Evolutionary conservation across 352 stramenopile species (phyloP), one percentile per base, ranked within the genome.

Genomic region (Pythium biforme): DNA sequence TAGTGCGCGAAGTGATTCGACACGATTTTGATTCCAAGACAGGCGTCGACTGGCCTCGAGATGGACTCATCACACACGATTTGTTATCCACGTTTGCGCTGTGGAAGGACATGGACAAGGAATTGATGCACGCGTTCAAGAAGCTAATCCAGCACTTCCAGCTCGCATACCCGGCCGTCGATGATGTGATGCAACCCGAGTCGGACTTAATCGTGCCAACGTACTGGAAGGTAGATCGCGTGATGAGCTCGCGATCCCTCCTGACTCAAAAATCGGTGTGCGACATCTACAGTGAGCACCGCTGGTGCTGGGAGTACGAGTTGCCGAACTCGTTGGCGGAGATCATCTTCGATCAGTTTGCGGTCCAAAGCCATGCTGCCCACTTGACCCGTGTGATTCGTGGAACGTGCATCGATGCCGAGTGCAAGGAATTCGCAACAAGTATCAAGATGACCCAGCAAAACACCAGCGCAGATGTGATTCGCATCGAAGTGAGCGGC

Each of bases 221-320:
- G 25, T 58, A 59, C 65, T 53, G 29, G 48, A 56, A 47, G 40
- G 48, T n/a, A n/a, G n/a, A n/a, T 25, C 12, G 12, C 31, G 23
- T 29, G 26, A 39, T 20, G 52, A 34, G 22, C 37, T 37, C 23
- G 14, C 37, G 37, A 4, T 43, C 41, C 19, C 41, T 48, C 14
- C 29, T 57, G 14, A n/a, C 37, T 10, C 37, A 14, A 1, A 12
- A 43, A 17, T 43, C 37, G 37, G 37, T 43, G 4, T 19, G 14
- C 33, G 46, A 29, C 31, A 27, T 15, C n/a, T 53, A 29, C 20
- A 10, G 20, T n/a, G 11, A 27, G 23, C 27, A 33, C 46, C 4
- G 56, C 20, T 59, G 68, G 37, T 64, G 59, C 41, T 75, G 69
- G 64, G 64, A 75, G 23, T 75, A 73, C 39, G 63, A 63, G 3